Evolutionary conservation across 2,329 filamentous ascomycete species (phyloP).

Genomic region (Fusarium sacchari): DNA sequence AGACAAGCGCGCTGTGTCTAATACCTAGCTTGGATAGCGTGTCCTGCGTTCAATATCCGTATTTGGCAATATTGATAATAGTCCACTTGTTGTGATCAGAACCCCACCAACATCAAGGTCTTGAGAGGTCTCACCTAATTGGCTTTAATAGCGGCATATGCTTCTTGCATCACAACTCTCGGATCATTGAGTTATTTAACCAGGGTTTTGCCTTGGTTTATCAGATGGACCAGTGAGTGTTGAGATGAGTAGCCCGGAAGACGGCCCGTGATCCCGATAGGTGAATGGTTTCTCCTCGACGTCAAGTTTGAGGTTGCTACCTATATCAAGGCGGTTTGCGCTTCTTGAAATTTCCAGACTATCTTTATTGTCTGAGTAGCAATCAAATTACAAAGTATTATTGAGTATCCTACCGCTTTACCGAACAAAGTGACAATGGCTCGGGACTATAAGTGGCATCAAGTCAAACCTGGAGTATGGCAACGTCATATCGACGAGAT

Average conservation of each 20-base stretch:
- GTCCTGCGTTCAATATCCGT: background rate
- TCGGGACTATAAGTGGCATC: slow-evolving; percentile 35
- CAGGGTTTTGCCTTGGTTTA: slow-evolving; percentile 4
- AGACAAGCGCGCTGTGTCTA: background rate
- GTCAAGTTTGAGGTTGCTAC: background rate
- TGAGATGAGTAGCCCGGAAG: accelerated
- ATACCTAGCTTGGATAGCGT: background rate
- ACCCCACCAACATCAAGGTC: background rate
- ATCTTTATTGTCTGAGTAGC: accelerated
- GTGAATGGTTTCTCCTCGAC: background rate
- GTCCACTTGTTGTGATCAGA: background rate
- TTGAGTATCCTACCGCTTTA: accelerated
- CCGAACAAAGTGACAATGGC: background rate
- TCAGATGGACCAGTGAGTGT: background rate
- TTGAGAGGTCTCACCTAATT: accelerated
- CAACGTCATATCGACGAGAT: slow-evolving; percentile 53
- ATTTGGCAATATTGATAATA: background rate
- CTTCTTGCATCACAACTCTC: background rate
- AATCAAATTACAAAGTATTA: accelerated
- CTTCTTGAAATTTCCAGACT: background rate
- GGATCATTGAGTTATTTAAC: background rate
- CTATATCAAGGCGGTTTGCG: background rate
- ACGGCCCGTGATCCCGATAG: background rate
- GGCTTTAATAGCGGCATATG: background rate
- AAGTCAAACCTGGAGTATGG: slow-evolving; percentile 45